Evolutionary conservation across 2,329 filamentous ascomycete species (phyloP), one percentile per base, ranked within the genome.

Genomic region (Sordariomycetes sp.): DNA sequence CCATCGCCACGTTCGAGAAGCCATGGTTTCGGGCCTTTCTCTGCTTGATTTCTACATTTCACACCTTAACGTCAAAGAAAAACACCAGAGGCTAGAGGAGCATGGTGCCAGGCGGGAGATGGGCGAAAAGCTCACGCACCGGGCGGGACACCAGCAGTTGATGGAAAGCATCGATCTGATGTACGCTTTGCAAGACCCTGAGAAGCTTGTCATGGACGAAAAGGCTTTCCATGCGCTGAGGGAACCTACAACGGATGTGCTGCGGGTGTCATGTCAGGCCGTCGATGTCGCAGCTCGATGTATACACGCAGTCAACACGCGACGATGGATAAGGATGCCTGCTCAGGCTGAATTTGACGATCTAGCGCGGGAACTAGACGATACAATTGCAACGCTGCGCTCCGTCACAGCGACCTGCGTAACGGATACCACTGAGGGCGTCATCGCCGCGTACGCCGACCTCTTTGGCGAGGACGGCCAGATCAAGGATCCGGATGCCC

Each of bases 1-100:
- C 6, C 51, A 59, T 10, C 49, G 49, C 4, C 54, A 52, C 0
- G 39, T 66, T 1, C 52, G 62, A 0, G 48, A 59, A 8, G 45
- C 56, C 8, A 51, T 61, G 38, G 37, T 57, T 1, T 45, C 51
- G 0, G 50, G 47, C 6, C 17, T 64, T 0, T 56, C 55, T 0
- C 35, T 68, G 4, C 32, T 68, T 8, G 61, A 68, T n/a, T 53
- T 65, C 11, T 63, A 67, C 8, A 58, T 65, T 5, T 43, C 47
- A 2, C 52, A 54, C 4, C 19, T 52, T 24, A 39, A 35, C 1
- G 44, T 44, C 1, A 42, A 37, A 5, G 31, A 46, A 12, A 53
- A 47, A 19, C 37, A 39, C 9, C 37, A 51, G 7, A 33, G 36
- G 14, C 20, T 32, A n/a, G 30, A 32, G 30, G 24, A n/a, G 30